Percentiles rank a stretch among this genome's conserved stretches.
Evolutionary conservation across 2,329 filamentous ascomycete species (phyloP).

Genomic region (Alternaria tenuissima): DNA sequence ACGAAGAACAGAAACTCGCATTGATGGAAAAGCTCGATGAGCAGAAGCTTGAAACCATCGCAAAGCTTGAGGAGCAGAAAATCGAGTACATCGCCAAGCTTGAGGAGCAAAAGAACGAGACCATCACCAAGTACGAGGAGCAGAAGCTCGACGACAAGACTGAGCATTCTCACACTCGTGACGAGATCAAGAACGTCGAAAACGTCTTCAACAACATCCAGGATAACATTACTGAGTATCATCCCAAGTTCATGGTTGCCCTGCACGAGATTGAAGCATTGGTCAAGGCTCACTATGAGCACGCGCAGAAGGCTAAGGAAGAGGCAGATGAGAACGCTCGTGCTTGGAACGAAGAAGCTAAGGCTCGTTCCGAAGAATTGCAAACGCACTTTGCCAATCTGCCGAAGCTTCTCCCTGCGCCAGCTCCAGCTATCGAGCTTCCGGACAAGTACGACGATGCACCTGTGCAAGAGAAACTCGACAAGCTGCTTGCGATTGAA

Average conservation of each 20-base stretch:
- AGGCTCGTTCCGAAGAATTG: slow-evolving; percentile 54
- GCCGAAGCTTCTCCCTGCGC: slow-evolving; percentile 56
- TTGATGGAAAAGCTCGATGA: slow-evolving; percentile 71
- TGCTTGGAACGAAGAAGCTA: slow-evolving; percentile 55
- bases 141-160: slow-evolving; percentile 76
- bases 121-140: slow-evolving; percentile 75
- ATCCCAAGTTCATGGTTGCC: slow-evolving; percentile 86
- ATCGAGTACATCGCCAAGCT: slow-evolving; percentile 72
- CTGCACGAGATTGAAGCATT: slow-evolving; percentile 85
- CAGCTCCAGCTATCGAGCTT: slow-evolving; percentile 56
- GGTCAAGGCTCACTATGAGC: slow-evolving; percentile 87
- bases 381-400: slow-evolving; percentile 52
- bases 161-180: slow-evolving; percentile 83
- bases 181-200: slow-evolving; percentile 79
- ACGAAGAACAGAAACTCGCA: slow-evolving; percentile 81
- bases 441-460: slow-evolving; percentile 63
- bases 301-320: slow-evolving; percentile 71
- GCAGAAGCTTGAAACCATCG: slow-evolving; percentile 60
- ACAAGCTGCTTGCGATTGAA: slow-evolving; percentile 62
- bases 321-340: slow-evolving; percentile 55
- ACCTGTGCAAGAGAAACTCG: slow-evolving; percentile 64
- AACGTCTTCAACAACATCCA: slow-evolving; percentile 78
- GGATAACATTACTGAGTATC: slow-evolving; percentile 79
- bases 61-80: slow-evolving; percentile 79
- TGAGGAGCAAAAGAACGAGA: slow-evolving; percentile 77